phyloP scores from a whole-genome alignment of 805 yeast species.

The Hanseniaspora occidentalis region DNA sequence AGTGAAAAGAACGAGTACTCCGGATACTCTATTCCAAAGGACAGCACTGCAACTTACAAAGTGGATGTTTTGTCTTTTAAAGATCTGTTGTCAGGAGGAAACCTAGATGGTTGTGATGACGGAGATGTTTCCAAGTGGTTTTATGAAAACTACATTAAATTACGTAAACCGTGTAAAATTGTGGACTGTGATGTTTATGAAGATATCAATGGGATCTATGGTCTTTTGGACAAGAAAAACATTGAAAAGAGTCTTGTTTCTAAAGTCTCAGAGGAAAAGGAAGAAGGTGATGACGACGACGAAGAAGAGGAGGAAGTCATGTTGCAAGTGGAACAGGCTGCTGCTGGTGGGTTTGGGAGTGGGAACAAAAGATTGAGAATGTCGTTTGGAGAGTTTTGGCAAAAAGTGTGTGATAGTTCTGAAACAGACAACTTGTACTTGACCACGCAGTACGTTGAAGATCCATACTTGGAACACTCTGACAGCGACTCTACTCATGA shows the following conservation, averaged over 20 bases:
- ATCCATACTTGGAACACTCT: conserved; percentile 9
- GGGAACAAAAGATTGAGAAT: conserved; percentile 42
- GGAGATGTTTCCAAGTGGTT: conserved; percentile 15
- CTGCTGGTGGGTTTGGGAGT: conserved; percentile 55
- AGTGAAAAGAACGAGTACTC: neutral
- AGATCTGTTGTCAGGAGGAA: too few relatives aligned
- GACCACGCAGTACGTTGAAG: conserved; percentile 50
- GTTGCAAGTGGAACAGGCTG: conserved; percentile 43
- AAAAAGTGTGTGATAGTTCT: conserved; percentile 26
- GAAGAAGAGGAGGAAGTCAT: conserved; percentile 1
- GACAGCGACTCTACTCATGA: conserved; percentile 17
- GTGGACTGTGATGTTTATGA: conserved; percentile 26
- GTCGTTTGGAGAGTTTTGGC: conserved; percentile 37
- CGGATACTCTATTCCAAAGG: neutral
- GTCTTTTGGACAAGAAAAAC: conserved; percentile 23
- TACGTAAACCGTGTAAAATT: conserved; percentile 40
- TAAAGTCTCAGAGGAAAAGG: neutral
- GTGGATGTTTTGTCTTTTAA: neutral
- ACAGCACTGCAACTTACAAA: neutral
- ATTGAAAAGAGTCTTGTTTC: neutral
- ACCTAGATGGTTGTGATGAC: too few relatives aligned
- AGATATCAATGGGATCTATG: conserved; percentile 24
- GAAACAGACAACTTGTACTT: conserved; percentile 35
- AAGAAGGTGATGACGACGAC: neutral
- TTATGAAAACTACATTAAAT: conserved; percentile 27